Evolutionary conservation across 768 basidiomycete species (phyloP).

Genomic region (Lyophyllum atratum): DNA sequence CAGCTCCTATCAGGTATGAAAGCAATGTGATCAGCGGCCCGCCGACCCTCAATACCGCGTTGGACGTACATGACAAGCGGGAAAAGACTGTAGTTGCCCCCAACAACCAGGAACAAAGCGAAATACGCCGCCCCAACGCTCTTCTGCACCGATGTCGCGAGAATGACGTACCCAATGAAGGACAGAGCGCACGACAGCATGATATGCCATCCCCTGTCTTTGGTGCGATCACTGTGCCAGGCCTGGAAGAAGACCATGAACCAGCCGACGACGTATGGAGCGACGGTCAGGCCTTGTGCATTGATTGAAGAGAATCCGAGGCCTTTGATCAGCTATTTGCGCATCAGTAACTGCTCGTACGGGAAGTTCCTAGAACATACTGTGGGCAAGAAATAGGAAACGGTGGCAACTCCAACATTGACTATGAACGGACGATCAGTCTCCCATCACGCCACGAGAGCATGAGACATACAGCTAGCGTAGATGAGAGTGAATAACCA

Average conservation of each 20-base stretch:
- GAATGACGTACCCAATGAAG: conserved; percentile 54
- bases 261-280: conserved; percentile 59
- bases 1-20: conserved; percentile 44
- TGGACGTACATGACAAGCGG: conserved; percentile 54
- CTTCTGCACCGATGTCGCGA: conserved; percentile 51
- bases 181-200: conserved; percentile 49
- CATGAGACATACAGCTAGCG: conserved; percentile 44
- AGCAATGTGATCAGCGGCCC: neutral
- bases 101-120: conserved; percentile 57
- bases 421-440: conserved; percentile 29
- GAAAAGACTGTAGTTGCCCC: conserved; percentile 56
- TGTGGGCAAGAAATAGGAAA: conserved; percentile 59
- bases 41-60: neutral
- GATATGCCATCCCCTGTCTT: conserved; percentile 57
- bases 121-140: conserved; percentile 58
- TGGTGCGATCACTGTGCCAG: conserved; percentile 54
- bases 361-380: conserved; percentile 25
- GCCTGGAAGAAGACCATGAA: conserved; percentile 56
- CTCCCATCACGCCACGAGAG: neutral
- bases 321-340: conserved; percentile 47
- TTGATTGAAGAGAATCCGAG: conserved; percentile 59
- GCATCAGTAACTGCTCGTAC: neutral
- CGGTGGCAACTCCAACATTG: conserved; percentile 57
- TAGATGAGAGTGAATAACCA: conserved; percentile 56
- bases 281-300: conserved; percentile 60